Conservation (phyloP, 2,329 filamentous ascomycete species). For the Neonectria neomacrospora region DNA sequence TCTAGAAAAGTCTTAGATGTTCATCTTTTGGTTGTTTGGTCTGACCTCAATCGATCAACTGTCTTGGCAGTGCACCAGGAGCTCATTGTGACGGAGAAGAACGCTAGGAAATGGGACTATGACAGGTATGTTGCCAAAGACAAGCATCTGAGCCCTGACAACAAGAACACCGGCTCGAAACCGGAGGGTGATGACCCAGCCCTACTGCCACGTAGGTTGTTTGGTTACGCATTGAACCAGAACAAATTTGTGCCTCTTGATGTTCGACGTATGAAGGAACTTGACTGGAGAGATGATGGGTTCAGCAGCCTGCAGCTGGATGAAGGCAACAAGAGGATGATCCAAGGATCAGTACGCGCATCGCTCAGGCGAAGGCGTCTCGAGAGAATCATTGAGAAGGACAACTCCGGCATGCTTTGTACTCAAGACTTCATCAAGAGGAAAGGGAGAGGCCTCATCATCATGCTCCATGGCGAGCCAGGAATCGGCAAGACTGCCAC, state of each 20-base stretch:
- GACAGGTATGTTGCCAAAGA: too few relatives aligned
- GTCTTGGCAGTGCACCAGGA: too few relatives aligned
- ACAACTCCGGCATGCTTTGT: background rate
- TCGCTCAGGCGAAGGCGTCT: background rate
- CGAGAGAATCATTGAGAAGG: conserved; percentile 6
- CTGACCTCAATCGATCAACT: too few relatives aligned
- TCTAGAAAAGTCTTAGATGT: too few relatives aligned
- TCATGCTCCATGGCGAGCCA: conserved; percentile 14
- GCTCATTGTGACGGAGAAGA: too few relatives aligned
- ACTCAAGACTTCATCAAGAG: conserved; percentile 18
- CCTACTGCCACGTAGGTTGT: background rate
- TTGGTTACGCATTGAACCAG: background rate
- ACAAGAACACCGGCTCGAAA: background rate
- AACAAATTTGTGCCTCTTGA: background rate
- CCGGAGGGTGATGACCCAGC: background rate
- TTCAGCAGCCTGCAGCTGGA: background rate
- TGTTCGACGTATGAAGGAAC: background rate
- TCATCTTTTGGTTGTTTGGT: too few relatives aligned
- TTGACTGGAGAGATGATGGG: conserved; percentile 2
- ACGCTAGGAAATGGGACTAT: too few relatives aligned
- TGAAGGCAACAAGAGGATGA: background rate
- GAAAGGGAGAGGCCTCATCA: conserved; percentile 13
- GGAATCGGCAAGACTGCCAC: conserved; percentile 14
- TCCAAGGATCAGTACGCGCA: conserved; percentile 7
- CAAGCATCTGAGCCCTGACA: too few relatives aligned